Base-by-base conservation (phyloP, 1,139 yeast species). In the Zygosaccharomyces sapae region DNA sequence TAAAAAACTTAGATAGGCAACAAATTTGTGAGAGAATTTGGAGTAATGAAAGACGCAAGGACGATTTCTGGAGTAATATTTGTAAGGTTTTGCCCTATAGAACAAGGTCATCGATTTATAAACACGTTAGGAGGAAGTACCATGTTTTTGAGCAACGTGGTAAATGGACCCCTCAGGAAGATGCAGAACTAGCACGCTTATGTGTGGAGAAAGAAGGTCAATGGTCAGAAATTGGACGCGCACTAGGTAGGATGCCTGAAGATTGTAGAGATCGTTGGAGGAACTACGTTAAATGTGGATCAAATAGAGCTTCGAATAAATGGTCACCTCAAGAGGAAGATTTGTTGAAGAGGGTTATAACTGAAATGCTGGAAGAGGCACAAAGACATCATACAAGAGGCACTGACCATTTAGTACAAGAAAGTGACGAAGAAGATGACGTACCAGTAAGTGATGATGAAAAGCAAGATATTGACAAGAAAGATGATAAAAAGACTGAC, bases 221-320 rank as follows among this genome's bases (percentile, higher is more conserved):
- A 60, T 89, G 97, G 97, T 86, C 86, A 56, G 74, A 75, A 38
- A 85, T 89, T 52, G 96, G 96, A 2, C 76, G 76, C 47, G 69
- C 74, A 6, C 72, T 89, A 80, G 87, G 87, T 9, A 76, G 97
- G 59, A 90, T 90, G 97, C 97, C 97, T 0, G 97, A 90, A 61
- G 97, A 90, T 69, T 89, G 97, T 65, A 76, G 97, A 55, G 97
- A 90, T 64, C 75, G 97, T 55, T 90, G 96, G 96, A 76, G 97
- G 66, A 90, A 90, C 66, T 90, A 90, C 62, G 85, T 89, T 52
- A 89, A 89, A 65, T 89, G 97, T 70, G 97, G 97, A 25, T 73
- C 72, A 12, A 79, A 78, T 48, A 73, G 97, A 54, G 78, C 80
- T 12, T 76, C 77, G 44, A 83, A 86, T 65, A 86, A 84, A 63